Percentiles rank a stretch among this genome's conserved stretches.
Evolutionary conservation across 108 stramenopile genomes (phyloP).

Genomic region (Skeletonema marinoi): DNA sequence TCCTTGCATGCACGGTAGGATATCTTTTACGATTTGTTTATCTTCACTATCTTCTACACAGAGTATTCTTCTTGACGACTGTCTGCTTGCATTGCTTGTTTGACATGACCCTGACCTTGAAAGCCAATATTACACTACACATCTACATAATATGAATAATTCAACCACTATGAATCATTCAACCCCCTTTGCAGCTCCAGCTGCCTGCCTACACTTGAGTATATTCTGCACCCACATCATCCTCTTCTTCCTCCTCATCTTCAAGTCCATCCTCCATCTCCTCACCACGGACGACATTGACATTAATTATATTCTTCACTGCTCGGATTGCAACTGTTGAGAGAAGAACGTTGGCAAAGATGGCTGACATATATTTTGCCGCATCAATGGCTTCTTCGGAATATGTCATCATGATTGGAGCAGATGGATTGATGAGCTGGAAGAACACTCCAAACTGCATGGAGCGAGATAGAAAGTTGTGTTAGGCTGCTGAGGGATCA

Average conservation of each 20-base stretch:
- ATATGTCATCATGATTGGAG: not conserved
- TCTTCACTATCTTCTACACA: too few species aligned
- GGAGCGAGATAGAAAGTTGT: too few species aligned
- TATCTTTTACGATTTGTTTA: too few species aligned
- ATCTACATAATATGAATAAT: too few species aligned
- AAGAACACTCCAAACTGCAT: not conserved
- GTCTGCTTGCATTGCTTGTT: too few species aligned
- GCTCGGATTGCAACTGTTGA: not conserved
- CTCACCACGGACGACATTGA: not conserved
- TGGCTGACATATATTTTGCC: not conserved
- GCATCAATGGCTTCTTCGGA: not conserved
- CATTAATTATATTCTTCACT: not conserved
- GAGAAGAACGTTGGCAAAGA: not conserved
- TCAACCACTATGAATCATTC: too few species aligned
- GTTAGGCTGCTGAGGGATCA: too few species aligned
- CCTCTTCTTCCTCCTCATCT: not conserved
- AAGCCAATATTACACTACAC: too few species aligned
- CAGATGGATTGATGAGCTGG: not conserved
- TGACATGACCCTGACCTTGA: too few species aligned
- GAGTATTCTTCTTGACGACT: too few species aligned
- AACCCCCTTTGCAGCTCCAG: too few species aligned
- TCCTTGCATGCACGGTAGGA: too few species aligned
- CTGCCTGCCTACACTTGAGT: not conserved
- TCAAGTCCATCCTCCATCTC: not conserved
- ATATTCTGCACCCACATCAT: not conserved